A percentile compares a stretch with the other conserved stretches of the same genome.
Evolutionary conservation across 805 yeast genomes (phyloP).

Genomic region (Monosporozyma solicola): DNA sequence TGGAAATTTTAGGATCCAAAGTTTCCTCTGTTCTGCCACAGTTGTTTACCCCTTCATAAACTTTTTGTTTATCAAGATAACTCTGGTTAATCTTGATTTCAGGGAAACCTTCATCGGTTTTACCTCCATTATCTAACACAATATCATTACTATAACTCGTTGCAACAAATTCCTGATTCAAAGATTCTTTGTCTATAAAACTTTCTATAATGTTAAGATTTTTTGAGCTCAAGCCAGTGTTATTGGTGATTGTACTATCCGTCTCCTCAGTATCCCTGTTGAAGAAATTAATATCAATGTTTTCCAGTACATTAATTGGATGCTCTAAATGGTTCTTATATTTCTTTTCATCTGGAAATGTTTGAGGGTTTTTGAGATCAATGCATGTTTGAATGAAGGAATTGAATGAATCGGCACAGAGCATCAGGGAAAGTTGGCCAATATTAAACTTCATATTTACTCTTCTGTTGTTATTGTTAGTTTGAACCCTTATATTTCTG

Average conservation of each 20-base stretch:
- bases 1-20: not conserved
- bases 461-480: conserved; percentile 15
- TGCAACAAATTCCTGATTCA: not conserved
- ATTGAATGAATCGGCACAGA: conserved; percentile 82
- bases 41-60: not conserved
- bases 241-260: not conserved
- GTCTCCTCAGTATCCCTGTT: conserved; percentile 5
- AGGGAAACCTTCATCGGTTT: conserved; percentile 5
- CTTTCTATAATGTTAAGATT: conserved; percentile 8
- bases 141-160: not conserved
- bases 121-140: not conserved
- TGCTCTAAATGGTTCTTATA: conserved; percentile 32
- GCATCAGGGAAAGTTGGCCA: conserved; percentile 40
- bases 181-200: conserved; percentile 10
- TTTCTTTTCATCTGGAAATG: conserved; percentile 51
- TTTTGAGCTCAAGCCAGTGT: not conserved
- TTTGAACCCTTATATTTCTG: conserved; percentile 4
- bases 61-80: not conserved
- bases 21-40: not conserved
- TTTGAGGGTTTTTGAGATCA: conserved; percentile 63
- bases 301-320: conserved; percentile 34
- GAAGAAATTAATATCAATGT: conserved; percentile 28
- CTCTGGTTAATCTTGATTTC: conserved; percentile 20
- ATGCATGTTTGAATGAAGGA: conserved; percentile 56
- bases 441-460: conserved; percentile 31